Evolutionary conservation across 1,284 basidiomycete species (phyloP), one percentile per base, ranked within the genome.

Genomic region (Pseudozyma sp.): DNA sequence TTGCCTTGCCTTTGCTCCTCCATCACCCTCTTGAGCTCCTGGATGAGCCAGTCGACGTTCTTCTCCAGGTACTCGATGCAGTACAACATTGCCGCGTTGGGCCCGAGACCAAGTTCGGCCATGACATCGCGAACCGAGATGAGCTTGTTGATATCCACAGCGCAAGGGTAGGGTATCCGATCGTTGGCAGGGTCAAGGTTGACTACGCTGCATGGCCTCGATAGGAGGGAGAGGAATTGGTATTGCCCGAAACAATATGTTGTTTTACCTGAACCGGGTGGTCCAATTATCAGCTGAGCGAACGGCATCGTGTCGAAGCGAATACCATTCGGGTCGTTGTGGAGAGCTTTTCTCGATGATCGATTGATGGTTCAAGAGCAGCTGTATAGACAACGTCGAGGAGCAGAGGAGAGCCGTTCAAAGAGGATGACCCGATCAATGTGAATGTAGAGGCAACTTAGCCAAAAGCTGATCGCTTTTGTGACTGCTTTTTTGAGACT

Each of bases 161-260:
- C 90, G 80, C 94, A 95, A 39, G 94, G 93, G 85, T 99, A 99
- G 18, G 94, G 91, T 25, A 96, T 91, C 52, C 88, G 87, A 65
- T 94, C 91, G 81, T 97, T 96, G 19, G 97, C 97, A 0, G 97
- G 96, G 84, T 99, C 97, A 57, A 99, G 89, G 86, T 99, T 99
- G 74, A 99, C 91, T 70, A 99, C 88, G 51, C 92, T 89, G 43
- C 97, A 91, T 2, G 94, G 94, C 0, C 96, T 90, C 14, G 90
- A 87, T 21, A 98, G 89, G 1, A 94, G 94, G 12, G 90, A 91
- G 79, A 97, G 91, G 44, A 98, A 92, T 85, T 89, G 68, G 16
- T 66, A 70, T 49, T 71, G 70, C 36, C 73, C 74, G 36, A 54
- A 76, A 61, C 80, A 82, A 52, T 83, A 83, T 13, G 81, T 82